Base-by-base conservation (phyloP, 768 basidiomycete species). In the Boletus rubescentipes region DNA sequence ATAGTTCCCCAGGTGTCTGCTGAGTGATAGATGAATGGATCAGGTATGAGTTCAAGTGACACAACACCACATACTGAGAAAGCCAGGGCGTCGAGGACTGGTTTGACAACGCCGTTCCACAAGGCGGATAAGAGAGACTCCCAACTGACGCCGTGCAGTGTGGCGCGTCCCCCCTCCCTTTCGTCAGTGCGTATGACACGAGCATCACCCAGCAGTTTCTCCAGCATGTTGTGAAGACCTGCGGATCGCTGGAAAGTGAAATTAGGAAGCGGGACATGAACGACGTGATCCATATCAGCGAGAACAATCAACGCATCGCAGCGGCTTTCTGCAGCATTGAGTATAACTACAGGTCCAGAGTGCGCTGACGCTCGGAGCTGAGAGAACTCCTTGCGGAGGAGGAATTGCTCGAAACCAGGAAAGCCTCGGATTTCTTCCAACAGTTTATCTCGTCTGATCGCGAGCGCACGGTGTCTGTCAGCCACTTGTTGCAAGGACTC, bases 231-330 rank as follows among this genome's bases (percentile, higher is more conserved):
- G 14, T 37, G 46, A 21, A 54, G 40, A 8, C 9, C 32, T 5
- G 26, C 23, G 23, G 36, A 54, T 39, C 36, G 41, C 42, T 29
- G 12, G 2, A 45, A 23, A 10, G 53, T 38, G 31, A 44, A 54
- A 32, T 26, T 20, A 5, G 36, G 53, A 15, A 54, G 53, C 9
- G 54, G 49, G 42, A 47, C 46, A 29, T 56, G 55, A 16, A 53
- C 3, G 1, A 29, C 55, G 20, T 35, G 5, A 0, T 46, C 39
- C 21, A 37, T 31, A 4, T 55, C 26, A 2, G 50, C 51, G 5
- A 46, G 44, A 11, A 55, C 9, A 20, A 55, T 41, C 44, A 55
- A 29, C 8, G 72, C 75, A 53, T 76, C 71, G 31, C 71, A 75
- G 18, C 70, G 58, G 14, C 18, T 45, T 18, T 44, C 23, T 14